phyloP scores from a whole-genome alignment of 1,284 basidiomycete species.

The Meira miltonrushii region DNA sequence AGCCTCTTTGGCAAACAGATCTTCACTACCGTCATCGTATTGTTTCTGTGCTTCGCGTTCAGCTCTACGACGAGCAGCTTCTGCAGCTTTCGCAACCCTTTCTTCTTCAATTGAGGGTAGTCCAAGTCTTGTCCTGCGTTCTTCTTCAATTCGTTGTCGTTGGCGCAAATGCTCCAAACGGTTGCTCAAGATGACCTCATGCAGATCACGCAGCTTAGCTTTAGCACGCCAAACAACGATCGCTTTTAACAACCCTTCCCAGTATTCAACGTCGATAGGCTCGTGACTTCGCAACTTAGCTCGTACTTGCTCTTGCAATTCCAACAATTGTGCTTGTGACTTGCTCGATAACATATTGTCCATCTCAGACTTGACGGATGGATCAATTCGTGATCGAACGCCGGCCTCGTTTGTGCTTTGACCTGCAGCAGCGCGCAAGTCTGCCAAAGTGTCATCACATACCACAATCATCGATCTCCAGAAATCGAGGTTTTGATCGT shows the following conservation, averaged over 20 bases:
- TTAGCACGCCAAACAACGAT: slow-evolving; percentile 98
- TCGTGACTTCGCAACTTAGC: slow-evolving; percentile 83
- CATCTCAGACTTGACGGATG: slow-evolving; percentile 38
- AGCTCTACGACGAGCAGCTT: slow-evolving; percentile 78
- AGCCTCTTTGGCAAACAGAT: slow-evolving; percentile 37
- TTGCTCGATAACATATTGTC: slow-evolving; percentile 43
- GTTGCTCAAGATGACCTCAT: slow-evolving; percentile 92
- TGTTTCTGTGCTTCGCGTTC: slow-evolving; percentile 32
- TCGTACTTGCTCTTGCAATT: slow-evolving; percentile 79
- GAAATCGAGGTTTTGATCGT: slow-evolving; percentile 82
- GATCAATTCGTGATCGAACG: slow-evolving; percentile 26
- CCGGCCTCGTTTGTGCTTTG: slow-evolving; percentile 62
- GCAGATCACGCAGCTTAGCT: slow-evolving; percentile 81
- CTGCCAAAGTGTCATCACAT: slow-evolving; percentile 84
- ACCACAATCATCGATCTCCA: slow-evolving; percentile 99
- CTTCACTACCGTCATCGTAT: slow-evolving; percentile 8
- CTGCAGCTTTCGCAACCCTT: slow-evolving; percentile 57
- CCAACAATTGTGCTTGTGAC: slow-evolving; percentile 65
- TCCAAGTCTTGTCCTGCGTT: slow-evolving; percentile 71
- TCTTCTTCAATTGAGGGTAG: slow-evolving; percentile 19
- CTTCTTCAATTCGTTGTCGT: slow-evolving; percentile 86
- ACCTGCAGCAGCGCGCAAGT: slow-evolving; percentile 76
- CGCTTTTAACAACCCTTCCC: slow-evolving; percentile 86
- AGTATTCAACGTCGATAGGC: slow-evolving; percentile 94
- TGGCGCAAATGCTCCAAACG: slow-evolving; percentile 90